A percentile compares a stretch with the other conserved stretches of the same genome.
Conservation (phyloP, 495 filamentous ascomycete genomes). For the Bombardia bombarda region DNA sequence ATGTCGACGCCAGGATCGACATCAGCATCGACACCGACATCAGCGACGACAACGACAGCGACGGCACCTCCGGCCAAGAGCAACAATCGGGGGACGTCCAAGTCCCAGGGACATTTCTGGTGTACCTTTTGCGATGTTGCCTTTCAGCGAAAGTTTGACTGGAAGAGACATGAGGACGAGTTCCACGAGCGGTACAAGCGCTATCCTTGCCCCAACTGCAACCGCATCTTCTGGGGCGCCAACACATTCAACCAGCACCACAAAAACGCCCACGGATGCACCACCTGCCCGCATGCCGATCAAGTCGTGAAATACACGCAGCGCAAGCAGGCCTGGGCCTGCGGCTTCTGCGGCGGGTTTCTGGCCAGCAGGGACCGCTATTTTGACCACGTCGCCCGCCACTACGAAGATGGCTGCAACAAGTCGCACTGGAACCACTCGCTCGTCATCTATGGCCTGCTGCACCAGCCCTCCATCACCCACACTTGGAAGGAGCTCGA, state of each 20-base stretch:
- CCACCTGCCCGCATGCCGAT: conserved; percentile 40
- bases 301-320: conserved; percentile 32
- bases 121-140: conserved; percentile 44
- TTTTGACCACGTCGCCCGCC: conserved; percentile 42
- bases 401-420: conserved; percentile 40
- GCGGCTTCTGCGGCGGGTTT: conserved; percentile 43
- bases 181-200: conserved; percentile 44
- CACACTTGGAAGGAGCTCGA: conserved; percentile 38
- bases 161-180: conserved; percentile 46
- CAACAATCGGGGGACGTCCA: conserved; percentile 22
- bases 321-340: conserved; percentile 30
- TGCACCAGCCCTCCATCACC: conserved; percentile 41
- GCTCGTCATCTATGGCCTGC: conserved; percentile 41
- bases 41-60: conserved; percentile 1
- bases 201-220: conserved; percentile 42
- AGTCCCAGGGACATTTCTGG: conserved; percentile 35
- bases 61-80: conserved; percentile 9
- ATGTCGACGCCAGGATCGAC: conserved; percentile 5
- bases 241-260: conserved; percentile 46
- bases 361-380: conserved; percentile 39
- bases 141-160: conserved; percentile 45
- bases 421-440: conserved; percentile 43
- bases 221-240: conserved; percentile 42
- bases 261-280: conserved; percentile 42
- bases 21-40: conserved; percentile 10